phyloP scores from a whole-genome alignment of 495 filamentous ascomycete species.

The Copromyces sp. region DNA sequence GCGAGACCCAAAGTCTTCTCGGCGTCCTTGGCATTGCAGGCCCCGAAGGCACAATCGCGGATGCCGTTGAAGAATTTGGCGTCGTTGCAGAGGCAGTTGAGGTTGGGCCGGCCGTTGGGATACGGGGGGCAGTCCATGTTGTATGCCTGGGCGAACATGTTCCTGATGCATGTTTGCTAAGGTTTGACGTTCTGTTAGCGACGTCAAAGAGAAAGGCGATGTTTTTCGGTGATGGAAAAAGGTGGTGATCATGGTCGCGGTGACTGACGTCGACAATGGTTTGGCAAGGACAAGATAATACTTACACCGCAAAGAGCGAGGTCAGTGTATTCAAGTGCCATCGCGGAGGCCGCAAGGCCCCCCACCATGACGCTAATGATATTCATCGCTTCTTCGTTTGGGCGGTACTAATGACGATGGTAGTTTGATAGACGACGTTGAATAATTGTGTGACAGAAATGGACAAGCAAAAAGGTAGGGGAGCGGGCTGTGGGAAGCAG shows the following conservation, averaged over 20 bases:
- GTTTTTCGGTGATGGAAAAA: neutral
- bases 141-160: constrained; percentile 8
- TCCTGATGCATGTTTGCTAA: constrained; percentile 9
- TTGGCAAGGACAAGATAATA: neutral
- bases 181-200: neutral
- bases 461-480: neutral
- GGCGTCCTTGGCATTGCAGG: constrained; percentile 1
- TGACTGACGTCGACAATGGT: neutral
- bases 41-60: constrained; percentile 6
- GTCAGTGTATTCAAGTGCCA: neutral
- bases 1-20: neutral
- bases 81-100: constrained; percentile 9
- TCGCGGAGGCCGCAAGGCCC: neutral
- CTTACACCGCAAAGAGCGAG: constrained; percentile 8
- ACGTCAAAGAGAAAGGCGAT: neutral
- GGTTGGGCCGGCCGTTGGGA: constrained; percentile 2
- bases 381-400: neutral
- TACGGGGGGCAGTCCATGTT: constrained; percentile 6
- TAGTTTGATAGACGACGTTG: neutral
- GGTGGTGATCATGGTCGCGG: neutral
- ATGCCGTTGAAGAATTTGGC: constrained; percentile 10
- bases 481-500: neutral
- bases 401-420: neutral
- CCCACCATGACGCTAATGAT: neutral
- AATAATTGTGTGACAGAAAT: neutral